Evolutionary conservation across 345 rosid genomes (phyloP).

Genomic region (Lepidium didymum): DNA sequence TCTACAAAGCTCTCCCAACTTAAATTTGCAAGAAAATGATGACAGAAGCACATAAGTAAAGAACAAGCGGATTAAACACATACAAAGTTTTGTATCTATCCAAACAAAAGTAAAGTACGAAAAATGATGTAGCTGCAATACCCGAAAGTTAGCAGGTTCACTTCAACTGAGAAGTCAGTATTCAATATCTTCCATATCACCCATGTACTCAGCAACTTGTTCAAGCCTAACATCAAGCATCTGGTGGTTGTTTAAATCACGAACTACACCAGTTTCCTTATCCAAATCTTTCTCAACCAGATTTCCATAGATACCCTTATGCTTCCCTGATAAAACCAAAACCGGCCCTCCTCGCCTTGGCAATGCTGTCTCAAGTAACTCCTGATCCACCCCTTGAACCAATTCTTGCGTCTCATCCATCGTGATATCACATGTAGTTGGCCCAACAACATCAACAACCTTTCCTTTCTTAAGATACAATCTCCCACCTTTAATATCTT

Average conservation of each 20-base stretch:
- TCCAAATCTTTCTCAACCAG: slow-evolving; percentile 68
- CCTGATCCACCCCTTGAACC: slow-evolving; percentile 71
- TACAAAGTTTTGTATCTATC: background rate
- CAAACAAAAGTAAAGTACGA: background rate
- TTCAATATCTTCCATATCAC: slow-evolving; percentile 51
- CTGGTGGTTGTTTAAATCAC: slow-evolving; percentile 55
- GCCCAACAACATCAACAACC: slow-evolving; percentile 83
- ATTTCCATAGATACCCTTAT: slow-evolving; percentile 66
- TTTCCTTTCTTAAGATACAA: slow-evolving; percentile 73
- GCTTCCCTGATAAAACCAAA: slow-evolving; percentile 56
- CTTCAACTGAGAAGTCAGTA: slow-evolving; percentile 29
- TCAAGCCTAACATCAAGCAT: slow-evolving; percentile 63
- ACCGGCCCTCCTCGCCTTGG: slow-evolving; percentile 68
- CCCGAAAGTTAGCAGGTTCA: slow-evolving; percentile 13
- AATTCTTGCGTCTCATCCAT: slow-evolving; percentile 73
- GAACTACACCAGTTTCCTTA: slow-evolving; percentile 53
- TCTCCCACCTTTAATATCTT: slow-evolving; percentile 58
- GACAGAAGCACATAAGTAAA: background rate
- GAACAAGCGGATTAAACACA: background rate
- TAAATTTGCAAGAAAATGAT: background rate
- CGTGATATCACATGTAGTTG: slow-evolving; percentile 50
- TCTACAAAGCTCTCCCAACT: background rate
- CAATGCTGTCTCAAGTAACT: slow-evolving; percentile 78
- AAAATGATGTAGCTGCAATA: background rate
- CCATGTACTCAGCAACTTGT: slow-evolving; percentile 77